phyloP scores from a whole-genome alignment of 305 asterid genomes.

The Fraxinus ornus region DNA sequence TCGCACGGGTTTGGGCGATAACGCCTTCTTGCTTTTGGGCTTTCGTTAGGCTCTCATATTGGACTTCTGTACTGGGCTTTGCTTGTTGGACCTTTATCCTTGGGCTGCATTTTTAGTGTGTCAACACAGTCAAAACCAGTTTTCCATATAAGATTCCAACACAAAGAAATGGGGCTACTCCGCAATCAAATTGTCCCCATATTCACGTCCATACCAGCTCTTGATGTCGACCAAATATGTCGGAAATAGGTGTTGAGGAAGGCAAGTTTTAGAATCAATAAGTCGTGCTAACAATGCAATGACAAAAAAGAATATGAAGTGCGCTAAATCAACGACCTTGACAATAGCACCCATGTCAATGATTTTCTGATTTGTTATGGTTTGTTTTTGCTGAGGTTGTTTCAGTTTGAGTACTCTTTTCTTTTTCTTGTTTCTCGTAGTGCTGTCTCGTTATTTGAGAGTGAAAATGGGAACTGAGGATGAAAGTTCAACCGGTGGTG shows the following conservation, averaged over 20 bases:
- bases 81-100: too few relatives aligned
- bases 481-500: neutral
- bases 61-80: too few relatives aligned
- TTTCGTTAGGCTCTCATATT: too few relatives aligned
- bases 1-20: too few relatives aligned
- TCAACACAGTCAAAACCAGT: too few relatives aligned
- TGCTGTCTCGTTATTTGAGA: neutral
- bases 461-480: slow-evolving; percentile 33
- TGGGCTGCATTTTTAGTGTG: too few relatives aligned
- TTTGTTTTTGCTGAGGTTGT: neutral
- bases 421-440: neutral
- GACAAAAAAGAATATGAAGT: slow-evolving; percentile 52
- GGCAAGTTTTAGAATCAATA: slow-evolving; percentile 64
- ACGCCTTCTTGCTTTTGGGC: too few relatives aligned
- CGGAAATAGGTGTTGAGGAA: slow-evolving; percentile 69
- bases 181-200: slow-evolving; percentile 55
- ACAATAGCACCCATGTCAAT: slow-evolving; percentile 46
- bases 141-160: too few relatives aligned
- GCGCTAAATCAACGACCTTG: slow-evolving; percentile 54
- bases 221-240: slow-evolving; percentile 60
- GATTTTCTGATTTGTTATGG: neutral
- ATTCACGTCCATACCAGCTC: slow-evolving; percentile 59
- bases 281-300: slow-evolving; percentile 72
- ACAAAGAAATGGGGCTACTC: slow-evolving; percentile 84
- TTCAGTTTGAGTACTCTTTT: neutral